Evolutionary conservation across 345 rosid species (phyloP).

Genomic region (Camelina hispida): DNA sequence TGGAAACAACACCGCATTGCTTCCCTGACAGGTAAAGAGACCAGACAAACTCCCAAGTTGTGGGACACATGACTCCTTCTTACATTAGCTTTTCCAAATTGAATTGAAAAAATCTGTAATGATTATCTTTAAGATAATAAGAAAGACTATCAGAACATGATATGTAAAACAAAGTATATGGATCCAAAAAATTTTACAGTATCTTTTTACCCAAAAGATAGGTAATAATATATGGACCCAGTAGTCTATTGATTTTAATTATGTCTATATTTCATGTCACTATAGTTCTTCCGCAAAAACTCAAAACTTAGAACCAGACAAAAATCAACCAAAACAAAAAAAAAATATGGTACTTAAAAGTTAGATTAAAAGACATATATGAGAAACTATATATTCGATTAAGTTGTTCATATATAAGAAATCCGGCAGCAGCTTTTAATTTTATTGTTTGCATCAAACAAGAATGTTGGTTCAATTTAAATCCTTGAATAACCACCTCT

Average conservation of each 20-base stretch:
- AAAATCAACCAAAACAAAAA: too few species aligned
- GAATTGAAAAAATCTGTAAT: conserved; percentile 1
- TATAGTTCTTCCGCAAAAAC: too few species aligned
- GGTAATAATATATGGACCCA: too few species aligned
- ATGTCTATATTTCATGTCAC: too few species aligned
- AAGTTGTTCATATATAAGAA: background rate
- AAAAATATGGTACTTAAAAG: too few species aligned
- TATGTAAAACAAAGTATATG: background rate
- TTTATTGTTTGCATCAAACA: background rate
- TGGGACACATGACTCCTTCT: conserved; percentile 40
- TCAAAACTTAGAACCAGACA: too few species aligned
- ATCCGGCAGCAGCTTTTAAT: background rate
- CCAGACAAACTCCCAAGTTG: conserved; percentile 45
- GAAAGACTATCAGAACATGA: background rate
- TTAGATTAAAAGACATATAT: too few species aligned
- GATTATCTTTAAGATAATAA: conserved; percentile 20
- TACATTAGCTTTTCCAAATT: conserved; percentile 24
- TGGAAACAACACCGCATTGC: conserved; percentile 42
- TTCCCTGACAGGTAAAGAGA: conserved; percentile 37
- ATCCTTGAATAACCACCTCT: background rate
- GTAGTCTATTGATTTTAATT: too few species aligned
- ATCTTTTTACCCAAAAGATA: background rate
- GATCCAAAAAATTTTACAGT: background rate
- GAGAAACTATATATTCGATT: background rate
- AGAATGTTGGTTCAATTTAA: background rate